Conservation (phyloP, 2,329 filamentous ascomycete species). For the Microdochium paspali region DNA sequence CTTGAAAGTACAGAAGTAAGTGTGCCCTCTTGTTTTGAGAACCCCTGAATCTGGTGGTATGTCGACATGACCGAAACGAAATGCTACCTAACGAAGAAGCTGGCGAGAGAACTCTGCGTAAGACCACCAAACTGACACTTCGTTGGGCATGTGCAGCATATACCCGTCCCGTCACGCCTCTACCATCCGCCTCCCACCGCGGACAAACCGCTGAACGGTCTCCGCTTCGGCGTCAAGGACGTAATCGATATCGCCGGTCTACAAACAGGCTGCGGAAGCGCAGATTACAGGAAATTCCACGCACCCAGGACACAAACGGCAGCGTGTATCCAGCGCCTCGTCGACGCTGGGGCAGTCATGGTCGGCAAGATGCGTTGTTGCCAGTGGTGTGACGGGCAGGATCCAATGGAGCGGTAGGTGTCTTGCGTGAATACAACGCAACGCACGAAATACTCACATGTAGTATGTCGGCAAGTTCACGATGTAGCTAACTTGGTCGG, state of each 20-base stretch:
- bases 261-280: conserved; percentile 8
- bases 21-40: too few relatives aligned
- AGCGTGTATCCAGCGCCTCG: conserved; percentile 4
- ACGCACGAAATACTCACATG: too few relatives aligned
- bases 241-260: conserved; percentile 8
- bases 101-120: too few relatives aligned
- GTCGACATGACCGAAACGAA: too few relatives aligned
- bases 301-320: conserved; percentile 2
- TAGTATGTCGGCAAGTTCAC: too few relatives aligned
- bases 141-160: conserved; percentile 2
- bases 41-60: too few relatives aligned
- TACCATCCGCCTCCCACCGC: neutral
- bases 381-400: conserved; percentile 10
- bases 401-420: conserved; percentile 7
- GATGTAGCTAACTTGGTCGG: neutral
- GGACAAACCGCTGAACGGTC: conserved; percentile 3
- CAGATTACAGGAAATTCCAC: conserved; percentile 6
- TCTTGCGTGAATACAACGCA: too few relatives aligned
- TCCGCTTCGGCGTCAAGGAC: conserved; percentile 12
- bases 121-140: too few relatives aligned
- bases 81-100: too few relatives aligned
- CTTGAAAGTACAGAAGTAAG: conserved; percentile 4
- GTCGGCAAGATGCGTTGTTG: conserved; percentile 10
- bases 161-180: conserved; percentile 10
- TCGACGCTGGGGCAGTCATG: conserved; percentile 10